phyloP scores from a whole-genome alignment of 352 stramenopile species.

The Halophytophthora polymorphica region DNA sequence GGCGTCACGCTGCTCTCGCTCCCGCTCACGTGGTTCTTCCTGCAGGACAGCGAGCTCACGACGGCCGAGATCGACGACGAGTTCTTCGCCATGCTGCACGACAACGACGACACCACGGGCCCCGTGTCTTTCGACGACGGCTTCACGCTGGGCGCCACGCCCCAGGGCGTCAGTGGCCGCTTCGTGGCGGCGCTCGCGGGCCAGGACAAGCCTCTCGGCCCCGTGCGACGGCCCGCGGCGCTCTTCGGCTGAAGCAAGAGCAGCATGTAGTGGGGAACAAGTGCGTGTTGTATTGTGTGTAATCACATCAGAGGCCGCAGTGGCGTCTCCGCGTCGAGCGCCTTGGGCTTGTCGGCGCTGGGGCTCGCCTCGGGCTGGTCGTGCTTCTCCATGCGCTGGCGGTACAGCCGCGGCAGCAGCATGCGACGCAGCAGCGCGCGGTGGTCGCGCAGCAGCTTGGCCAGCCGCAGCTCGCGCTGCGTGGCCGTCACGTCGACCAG shows the following conservation, averaged over 20 bases:
- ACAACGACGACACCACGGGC: slow-evolving; percentile 11
- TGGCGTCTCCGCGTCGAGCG: no score
- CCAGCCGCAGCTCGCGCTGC: slow-evolving; percentile 27
- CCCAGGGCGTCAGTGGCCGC: background rate
- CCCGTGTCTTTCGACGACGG: no score
- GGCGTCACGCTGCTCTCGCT: slow-evolving; percentile 53
- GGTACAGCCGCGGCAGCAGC: slow-evolving; percentile 22
- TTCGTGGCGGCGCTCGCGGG: background rate
- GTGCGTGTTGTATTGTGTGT: no score
- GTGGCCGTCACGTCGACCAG: slow-evolving; percentile 30
- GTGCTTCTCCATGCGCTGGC: slow-evolving; percentile 12
- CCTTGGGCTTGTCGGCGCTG: no score
- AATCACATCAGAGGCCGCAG: no score
- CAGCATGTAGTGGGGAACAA: no score
- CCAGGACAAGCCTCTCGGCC: background rate
- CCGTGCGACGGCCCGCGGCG: background rate
- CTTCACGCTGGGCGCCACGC: background rate
- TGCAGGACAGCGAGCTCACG: slow-evolving; percentile 60
- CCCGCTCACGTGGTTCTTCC: slow-evolving; percentile 58
- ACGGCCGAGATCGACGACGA: slow-evolving; percentile 58
- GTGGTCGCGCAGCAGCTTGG: slow-evolving; percentile 31
- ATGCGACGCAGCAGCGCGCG: slow-evolving; percentile 25
- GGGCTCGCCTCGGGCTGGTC: no score
- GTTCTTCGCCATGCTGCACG: slow-evolving; percentile 33
- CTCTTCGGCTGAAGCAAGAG: no score